phyloP scores from a whole-genome alignment of 352 stramenopile species.

The Phytophthora foliorum region DNA sequence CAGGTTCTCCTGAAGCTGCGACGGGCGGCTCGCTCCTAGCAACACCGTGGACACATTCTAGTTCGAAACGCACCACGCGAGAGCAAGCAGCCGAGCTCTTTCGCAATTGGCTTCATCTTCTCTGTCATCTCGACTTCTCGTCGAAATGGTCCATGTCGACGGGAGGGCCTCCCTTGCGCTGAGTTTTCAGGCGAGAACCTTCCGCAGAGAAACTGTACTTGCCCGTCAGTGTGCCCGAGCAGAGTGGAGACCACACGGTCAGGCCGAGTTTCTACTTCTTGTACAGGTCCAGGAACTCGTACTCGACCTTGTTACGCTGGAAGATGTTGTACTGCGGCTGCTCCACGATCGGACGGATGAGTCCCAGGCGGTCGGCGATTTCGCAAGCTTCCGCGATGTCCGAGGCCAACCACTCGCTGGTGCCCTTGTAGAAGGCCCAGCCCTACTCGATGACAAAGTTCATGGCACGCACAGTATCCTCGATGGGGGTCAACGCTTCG shows the following conservation, averaged over 20 bases:
- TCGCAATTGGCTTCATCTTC: slow-evolving; percentile 41
- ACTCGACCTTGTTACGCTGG: slow-evolving; percentile 7
- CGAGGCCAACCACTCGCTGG: slow-evolving; percentile 58
- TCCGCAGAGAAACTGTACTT: slow-evolving; percentile 49
- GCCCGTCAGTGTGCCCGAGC: slow-evolving; percentile 46
- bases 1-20: slow-evolving; percentile 7
- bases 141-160: slow-evolving; percentile 23
- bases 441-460: slow-evolving; percentile 62
- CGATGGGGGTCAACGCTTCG: slow-evolving; percentile 58
- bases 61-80: slow-evolving; percentile 56
- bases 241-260: slow-evolving; percentile 45
- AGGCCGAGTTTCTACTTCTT: slow-evolving; percentile 18
- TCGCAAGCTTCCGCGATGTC: slow-evolving; percentile 59
- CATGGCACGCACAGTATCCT: slow-evolving; percentile 70
- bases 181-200: slow-evolving; percentile 34
- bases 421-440: slow-evolving; percentile 62
- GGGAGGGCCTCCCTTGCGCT: slow-evolving; percentile 39
- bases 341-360: slow-evolving; percentile 50
- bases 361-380: slow-evolving; percentile 44
- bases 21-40: slow-evolving; percentile 1
- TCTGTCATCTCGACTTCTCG: slow-evolving; percentile 38
- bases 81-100: slow-evolving; percentile 52
- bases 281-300: slow-evolving; percentile 9
- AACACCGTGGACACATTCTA: slow-evolving; percentile 8
- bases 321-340: slow-evolving; percentile 73